phyloP scores from a whole-genome alignment of 768 basidiomycete species.

The Suillus discolor region DNA sequence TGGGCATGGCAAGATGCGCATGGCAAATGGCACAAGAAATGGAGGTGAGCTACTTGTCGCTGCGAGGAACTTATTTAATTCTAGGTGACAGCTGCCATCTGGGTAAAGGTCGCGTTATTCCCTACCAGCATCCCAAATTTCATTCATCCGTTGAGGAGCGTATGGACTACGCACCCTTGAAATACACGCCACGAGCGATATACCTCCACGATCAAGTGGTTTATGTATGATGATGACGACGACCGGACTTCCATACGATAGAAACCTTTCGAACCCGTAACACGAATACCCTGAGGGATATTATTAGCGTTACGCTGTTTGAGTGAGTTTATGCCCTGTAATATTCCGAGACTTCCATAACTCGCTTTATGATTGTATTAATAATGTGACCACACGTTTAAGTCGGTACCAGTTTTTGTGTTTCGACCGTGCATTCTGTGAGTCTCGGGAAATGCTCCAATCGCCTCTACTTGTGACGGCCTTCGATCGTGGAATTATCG shows the following conservation, averaged over 20 bases:
- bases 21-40: constrained; percentile 55
- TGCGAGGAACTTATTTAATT: constrained; percentile 1
- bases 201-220: constrained; percentile 50
- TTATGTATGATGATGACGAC: constrained; percentile 40
- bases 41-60: constrained; percentile 47
- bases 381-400: background rate
- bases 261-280: background rate
- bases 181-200: constrained; percentile 60
- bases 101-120: constrained; percentile 58
- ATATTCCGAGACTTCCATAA: background rate
- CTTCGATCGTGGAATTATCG: background rate
- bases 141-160: constrained; percentile 66
- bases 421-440: background rate
- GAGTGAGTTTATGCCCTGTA: background rate
- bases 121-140: constrained; percentile 51
- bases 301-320: background rate
- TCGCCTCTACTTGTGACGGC: background rate
- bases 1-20: constrained; percentile 58
- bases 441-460: background rate
- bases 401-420: background rate
- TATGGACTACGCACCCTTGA: constrained; percentile 46
- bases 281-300: background rate
- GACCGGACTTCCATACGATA: background rate
- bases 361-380: background rate
- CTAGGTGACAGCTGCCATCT: constrained; percentile 39